Conservation (phyloP, 192 early-diverging fungal species). For the Fimicolochytrium jonesii region DNA sequence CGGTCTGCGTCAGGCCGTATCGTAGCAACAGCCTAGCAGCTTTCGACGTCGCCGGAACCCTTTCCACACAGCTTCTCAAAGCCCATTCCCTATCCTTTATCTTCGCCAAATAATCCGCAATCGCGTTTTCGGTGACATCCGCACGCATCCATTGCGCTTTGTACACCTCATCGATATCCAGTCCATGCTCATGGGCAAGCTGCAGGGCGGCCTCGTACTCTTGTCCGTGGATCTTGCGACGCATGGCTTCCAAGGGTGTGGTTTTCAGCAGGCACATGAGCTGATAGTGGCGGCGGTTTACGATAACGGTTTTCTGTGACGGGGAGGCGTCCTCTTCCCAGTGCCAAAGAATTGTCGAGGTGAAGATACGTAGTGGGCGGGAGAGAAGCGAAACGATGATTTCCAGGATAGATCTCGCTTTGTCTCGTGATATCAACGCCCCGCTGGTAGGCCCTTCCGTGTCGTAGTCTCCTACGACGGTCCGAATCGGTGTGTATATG, state of each 20-base stretch:
- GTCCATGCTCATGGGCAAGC: slow-evolving; percentile 44
- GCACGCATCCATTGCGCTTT: slow-evolving; percentile 55
- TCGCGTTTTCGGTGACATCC: slow-evolving; percentile 31
- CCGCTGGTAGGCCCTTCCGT: background rate
- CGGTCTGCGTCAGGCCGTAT: slow-evolving; percentile 51
- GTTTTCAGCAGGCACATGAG: slow-evolving; percentile 31
- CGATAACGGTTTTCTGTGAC: background rate
- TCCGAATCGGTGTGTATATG: background rate
- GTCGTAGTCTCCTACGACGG: background rate
- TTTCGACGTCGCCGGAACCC: slow-evolving; percentile 26
- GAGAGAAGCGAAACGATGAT: background rate
- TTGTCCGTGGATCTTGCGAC: slow-evolving; percentile 43
- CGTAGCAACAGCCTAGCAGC: slow-evolving; percentile 40
- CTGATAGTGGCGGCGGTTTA: background rate
- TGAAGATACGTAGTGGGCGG: slow-evolving; percentile 21
- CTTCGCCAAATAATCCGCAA: slow-evolving; percentile 38
- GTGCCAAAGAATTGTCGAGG: slow-evolving; percentile 29
- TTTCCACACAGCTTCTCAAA: slow-evolving; percentile 43
- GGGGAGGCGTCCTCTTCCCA: slow-evolving; percentile 24
- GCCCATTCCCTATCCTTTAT: slow-evolving; percentile 62
- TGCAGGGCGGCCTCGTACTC: slow-evolving; percentile 57
- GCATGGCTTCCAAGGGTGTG: slow-evolving; percentile 47
- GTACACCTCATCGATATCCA: slow-evolving; percentile 59
- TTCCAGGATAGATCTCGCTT: background rate
- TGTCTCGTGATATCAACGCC: no score